Evolutionary conservation across 495 filamentous ascomycete genomes (phyloP).

Genomic region (Neurospora tetraspora): DNA sequence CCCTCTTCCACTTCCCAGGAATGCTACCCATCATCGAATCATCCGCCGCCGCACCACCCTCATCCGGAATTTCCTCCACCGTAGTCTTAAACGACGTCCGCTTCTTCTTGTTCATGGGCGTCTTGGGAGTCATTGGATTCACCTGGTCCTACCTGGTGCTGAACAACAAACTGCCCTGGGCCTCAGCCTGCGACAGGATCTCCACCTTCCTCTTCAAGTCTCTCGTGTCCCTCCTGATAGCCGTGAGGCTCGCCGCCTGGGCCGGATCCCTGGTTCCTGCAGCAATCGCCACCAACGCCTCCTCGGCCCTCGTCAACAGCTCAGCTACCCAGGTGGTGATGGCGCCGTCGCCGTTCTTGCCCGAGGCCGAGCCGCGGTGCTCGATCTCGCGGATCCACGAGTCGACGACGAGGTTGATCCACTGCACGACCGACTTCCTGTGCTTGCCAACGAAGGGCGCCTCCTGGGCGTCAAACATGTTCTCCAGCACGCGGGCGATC

Average conservation of each 20-base stretch:
- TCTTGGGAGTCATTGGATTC: background rate
- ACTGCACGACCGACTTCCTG: constrained; percentile 30
- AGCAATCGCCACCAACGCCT: constrained; percentile 17
- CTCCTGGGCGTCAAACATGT: constrained; percentile 74
- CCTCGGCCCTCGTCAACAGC: constrained; percentile 30
- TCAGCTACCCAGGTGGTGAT: constrained; percentile 33
- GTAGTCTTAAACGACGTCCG: background rate
- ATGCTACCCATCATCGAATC: background rate
- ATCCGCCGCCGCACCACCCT: background rate
- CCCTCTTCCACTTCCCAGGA: background rate
- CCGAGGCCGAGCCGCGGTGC: constrained; percentile 25
- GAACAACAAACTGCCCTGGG: constrained; percentile 16
- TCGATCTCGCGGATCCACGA: constrained; percentile 34
- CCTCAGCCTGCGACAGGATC: constrained; percentile 6
- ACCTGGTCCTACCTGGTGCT: constrained; percentile 2
- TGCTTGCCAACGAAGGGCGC: constrained; percentile 64
- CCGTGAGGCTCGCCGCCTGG: constrained; percentile 22
- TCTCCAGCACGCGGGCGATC: constrained; percentile 67
- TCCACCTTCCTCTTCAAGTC: constrained; percentile 20
- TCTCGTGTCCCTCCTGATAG: constrained; percentile 10
- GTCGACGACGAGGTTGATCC: constrained; percentile 28
- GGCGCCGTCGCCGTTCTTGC: constrained; percentile 18
- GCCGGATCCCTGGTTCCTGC: constrained; percentile 9
- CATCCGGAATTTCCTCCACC: background rate
- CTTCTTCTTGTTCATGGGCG: background rate